These are phyloP conservation scores for Debaryomyces singareniensis DNA, from an alignment of 1,139 yeast species.

Conservation along the genomic window DNA sequence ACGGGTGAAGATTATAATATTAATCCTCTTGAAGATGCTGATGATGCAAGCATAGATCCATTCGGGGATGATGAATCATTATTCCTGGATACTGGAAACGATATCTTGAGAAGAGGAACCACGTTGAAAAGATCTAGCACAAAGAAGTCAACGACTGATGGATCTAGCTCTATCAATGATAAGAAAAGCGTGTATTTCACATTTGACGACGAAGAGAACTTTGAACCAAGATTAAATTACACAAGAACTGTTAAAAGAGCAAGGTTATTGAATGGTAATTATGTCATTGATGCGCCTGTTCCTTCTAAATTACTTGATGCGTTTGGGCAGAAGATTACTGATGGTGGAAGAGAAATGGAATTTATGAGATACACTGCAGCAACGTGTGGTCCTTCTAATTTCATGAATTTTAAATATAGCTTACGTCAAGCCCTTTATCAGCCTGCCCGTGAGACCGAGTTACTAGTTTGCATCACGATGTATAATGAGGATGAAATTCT, in stretches of 20 bases:
- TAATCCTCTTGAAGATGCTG: constrained; percentile 38
- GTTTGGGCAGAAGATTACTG: constrained; percentile 42
- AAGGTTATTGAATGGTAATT: constrained; percentile 59
- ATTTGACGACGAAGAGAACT: constrained; percentile 33
- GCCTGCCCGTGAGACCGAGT: constrained; percentile 65
- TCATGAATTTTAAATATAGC: constrained; percentile 49
- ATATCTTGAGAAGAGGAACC: constrained; percentile 27
- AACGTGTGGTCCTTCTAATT: constrained; percentile 72
- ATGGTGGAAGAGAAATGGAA: constrained; percentile 57
- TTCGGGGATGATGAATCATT: constrained; percentile 43
- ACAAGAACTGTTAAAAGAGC: constrained; percentile 47
- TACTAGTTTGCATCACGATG: constrained; percentile 71
- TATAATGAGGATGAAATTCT: constrained; percentile 75
- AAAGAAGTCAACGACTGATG: constrained; percentile 8
- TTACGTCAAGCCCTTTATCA: constrained; percentile 62
- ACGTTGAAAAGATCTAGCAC: constrained; percentile 22
- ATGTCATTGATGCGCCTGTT: constrained; percentile 76
- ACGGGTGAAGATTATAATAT: constrained; percentile 38
- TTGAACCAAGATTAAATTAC: constrained; percentile 37
- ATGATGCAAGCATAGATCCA: constrained; percentile 34
- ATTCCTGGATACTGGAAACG: constrained; percentile 39
- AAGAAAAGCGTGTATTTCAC: constrained; percentile 9
- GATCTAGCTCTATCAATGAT: constrained; percentile 9
- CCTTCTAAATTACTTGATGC: constrained; percentile 53
- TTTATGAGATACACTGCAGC: constrained; percentile 79